phyloP scores from a whole-genome alignment of 768 basidiomycete species.

The Infundibulicybe gibba region DNA sequence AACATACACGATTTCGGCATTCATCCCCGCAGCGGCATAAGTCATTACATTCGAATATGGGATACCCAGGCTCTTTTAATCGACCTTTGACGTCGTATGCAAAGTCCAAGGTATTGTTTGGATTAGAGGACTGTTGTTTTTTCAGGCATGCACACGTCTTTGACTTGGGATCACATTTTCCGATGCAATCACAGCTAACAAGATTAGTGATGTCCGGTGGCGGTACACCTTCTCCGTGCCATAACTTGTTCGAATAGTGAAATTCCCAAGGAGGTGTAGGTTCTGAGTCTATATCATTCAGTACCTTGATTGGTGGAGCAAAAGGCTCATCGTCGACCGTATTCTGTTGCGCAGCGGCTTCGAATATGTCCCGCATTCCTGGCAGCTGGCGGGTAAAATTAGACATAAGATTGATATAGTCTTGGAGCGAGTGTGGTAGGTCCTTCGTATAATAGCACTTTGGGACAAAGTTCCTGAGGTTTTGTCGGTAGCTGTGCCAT shows the following conservation, averaged over 20 bases:
- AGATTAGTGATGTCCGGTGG: conserved; percentile 56
- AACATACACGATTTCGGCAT: conserved; percentile 75
- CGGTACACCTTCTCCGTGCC: conserved; percentile 67
- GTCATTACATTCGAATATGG: conserved; percentile 86
- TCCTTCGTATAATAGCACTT: conserved; percentile 38
- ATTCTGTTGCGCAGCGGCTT: conserved; percentile 61
- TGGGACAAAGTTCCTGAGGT: conserved; percentile 27
- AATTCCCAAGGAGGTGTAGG: conserved; percentile 84
- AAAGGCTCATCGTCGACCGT: conserved; percentile 64
- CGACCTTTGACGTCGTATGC: conserved; percentile 62
- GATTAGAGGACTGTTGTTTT: conserved; percentile 44
- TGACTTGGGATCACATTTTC: conserved; percentile 72
- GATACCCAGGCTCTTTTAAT: conserved; percentile 46
- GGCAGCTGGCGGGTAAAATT: conserved; percentile 33
- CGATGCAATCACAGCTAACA: conserved; percentile 71
- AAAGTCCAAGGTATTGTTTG: conserved; percentile 45
- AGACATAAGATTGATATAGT: conserved; percentile 57
- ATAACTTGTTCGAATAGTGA: conserved; percentile 80
- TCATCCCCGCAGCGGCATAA: conserved; percentile 78
- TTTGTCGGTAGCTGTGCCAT: conserved; percentile 31
- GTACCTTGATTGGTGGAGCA: conserved; percentile 64
- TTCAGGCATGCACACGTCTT: conserved; percentile 67
- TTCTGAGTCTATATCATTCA: conserved; percentile 66
- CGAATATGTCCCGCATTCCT: conserved; percentile 52
- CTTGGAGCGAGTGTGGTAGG: conserved; percentile 62